phyloP scores from a whole-genome alignment of 768 basidiomycete species.

The Rhodotorula graminis region DNA sequence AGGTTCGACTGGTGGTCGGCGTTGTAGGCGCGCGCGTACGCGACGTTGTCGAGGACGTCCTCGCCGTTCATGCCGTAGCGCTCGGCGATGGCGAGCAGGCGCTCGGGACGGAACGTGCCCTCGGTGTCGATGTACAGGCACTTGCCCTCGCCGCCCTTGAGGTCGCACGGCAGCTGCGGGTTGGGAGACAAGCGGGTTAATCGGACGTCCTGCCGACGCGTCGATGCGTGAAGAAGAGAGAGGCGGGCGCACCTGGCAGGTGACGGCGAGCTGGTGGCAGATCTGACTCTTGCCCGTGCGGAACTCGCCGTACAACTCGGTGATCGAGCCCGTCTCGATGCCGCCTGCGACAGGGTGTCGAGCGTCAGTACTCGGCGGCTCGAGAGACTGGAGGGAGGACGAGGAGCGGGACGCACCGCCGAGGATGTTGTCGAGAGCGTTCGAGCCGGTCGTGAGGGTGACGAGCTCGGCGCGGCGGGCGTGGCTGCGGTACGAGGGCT shows the following conservation, averaged over 20 bases:
- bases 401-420: constrained; percentile 61
- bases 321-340: constrained; percentile 96
- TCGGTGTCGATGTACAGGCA: constrained; percentile 99
- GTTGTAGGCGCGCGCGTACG: constrained; percentile 96
- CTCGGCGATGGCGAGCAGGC: constrained; percentile 89
- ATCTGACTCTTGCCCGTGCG: constrained; percentile 97
- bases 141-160: constrained; percentile 99
- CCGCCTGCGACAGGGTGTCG: constrained; percentile 57
- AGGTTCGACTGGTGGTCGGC: constrained; percentile 93
- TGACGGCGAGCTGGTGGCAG: constrained; percentile 95
- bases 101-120: constrained; percentile 95
- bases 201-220: too few species aligned
- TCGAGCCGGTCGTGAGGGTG: constrained; percentile 92
- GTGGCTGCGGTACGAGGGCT: constrained; percentile 53
- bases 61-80: constrained; percentile 95
- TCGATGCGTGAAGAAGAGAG: too few species aligned
- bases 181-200: too few species aligned
- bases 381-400: neutral
- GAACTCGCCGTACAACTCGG: constrained; percentile 97
- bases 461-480: constrained; percentile 90
- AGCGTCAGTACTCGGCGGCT: neutral
- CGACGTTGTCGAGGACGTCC: constrained; percentile 96
- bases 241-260: constrained; percentile 63
- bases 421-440: constrained; percentile 87
- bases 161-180: constrained; percentile 70